These are phyloP conservation scores for Arthrobotrys musiformis DNA, from an alignment of 2,329 filamentous ascomycete genomes.

Conservation along the genomic window DNA sequence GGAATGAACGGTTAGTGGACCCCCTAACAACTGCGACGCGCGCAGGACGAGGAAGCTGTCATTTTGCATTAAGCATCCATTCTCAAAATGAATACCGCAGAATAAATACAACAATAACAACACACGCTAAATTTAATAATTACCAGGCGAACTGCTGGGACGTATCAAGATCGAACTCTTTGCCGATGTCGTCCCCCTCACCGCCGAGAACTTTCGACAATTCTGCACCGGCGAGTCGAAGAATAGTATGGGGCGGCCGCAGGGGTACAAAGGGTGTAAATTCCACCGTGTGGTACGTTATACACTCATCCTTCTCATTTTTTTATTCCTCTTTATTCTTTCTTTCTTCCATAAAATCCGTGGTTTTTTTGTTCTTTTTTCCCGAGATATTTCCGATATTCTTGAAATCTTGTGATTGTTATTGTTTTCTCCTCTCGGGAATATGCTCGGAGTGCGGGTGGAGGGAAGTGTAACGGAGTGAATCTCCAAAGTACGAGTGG, in stretches of 20 bases:
- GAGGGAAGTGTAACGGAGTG: conserved; percentile 19
- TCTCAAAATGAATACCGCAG: not conserved
- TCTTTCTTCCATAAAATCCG: not conserved
- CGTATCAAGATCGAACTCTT: conserved; percentile 92
- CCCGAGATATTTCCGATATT: not conserved
- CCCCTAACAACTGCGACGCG: not conserved
- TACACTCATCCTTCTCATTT: not conserved
- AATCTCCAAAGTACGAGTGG: not conserved
- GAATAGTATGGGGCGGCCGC: conserved; percentile 77
- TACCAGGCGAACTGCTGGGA: conserved; percentile 84
- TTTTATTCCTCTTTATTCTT: conserved; percentile 11
- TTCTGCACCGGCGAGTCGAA: conserved; percentile 96
- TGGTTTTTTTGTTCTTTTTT: not conserved
- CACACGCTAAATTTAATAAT: not conserved
- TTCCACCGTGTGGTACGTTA: conserved; percentile 87
- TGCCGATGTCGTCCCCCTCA: conserved; percentile 82
- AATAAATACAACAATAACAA: conserved; percentile 51
- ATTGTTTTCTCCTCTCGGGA: not conserved
- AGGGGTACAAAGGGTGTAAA: conserved; percentile 93
- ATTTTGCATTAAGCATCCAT: no score
- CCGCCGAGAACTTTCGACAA: conserved; percentile 95
- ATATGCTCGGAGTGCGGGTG: conserved; percentile 15
- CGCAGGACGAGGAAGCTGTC: not conserved
- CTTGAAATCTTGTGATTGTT: conserved; percentile 18
- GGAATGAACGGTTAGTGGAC: conserved; percentile 67